These are phyloP conservation scores for Besnoitia besnoiti DNA, from an alignment of 169 alveolate species.

Conservation along the genomic window DNA sequence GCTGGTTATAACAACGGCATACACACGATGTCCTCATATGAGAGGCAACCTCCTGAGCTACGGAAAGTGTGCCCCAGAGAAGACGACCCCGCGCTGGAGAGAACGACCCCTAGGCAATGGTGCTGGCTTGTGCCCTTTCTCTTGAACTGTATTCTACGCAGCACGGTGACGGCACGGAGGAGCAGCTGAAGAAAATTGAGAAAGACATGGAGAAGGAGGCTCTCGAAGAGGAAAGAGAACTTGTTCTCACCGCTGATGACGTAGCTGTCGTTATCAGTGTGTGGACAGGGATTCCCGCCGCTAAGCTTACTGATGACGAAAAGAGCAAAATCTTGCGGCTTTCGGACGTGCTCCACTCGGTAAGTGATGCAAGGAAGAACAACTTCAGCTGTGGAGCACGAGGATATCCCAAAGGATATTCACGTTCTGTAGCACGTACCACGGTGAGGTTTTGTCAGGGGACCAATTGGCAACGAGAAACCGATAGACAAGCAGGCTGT, in stretches of 20 bases:
- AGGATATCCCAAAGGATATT: too few species aligned
- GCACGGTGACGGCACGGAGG: conserved; percentile 74
- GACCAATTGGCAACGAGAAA: too few species aligned
- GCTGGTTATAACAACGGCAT: too few species aligned
- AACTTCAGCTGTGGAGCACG: too few species aligned
- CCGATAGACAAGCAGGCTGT: too few species aligned
- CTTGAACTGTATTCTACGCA: neutral
- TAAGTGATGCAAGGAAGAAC: too few species aligned
- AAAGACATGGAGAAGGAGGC: conserved; percentile 70
- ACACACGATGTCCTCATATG: too few species aligned
- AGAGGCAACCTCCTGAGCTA: too few species aligned
- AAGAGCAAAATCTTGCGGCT: conserved; percentile 75
- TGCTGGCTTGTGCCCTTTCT: neutral
- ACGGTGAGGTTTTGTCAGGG: too few species aligned
- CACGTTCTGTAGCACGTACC: too few species aligned
- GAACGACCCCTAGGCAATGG: neutral
- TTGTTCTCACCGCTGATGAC: conserved; percentile 58
- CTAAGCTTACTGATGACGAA: conserved; percentile 79
- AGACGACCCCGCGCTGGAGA: too few species aligned
- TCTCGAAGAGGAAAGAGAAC: conserved; percentile 75
- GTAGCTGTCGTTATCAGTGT: conserved; percentile 42
- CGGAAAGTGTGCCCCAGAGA: too few species aligned
- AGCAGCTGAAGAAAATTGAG: conserved; percentile 79
- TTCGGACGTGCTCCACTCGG: conserved; percentile 44
- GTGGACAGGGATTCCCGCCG: conserved; percentile 84